Evolutionary conservation across 805 yeast genomes (phyloP).

Genomic region (Metschnikowia peoriensis): DNA sequence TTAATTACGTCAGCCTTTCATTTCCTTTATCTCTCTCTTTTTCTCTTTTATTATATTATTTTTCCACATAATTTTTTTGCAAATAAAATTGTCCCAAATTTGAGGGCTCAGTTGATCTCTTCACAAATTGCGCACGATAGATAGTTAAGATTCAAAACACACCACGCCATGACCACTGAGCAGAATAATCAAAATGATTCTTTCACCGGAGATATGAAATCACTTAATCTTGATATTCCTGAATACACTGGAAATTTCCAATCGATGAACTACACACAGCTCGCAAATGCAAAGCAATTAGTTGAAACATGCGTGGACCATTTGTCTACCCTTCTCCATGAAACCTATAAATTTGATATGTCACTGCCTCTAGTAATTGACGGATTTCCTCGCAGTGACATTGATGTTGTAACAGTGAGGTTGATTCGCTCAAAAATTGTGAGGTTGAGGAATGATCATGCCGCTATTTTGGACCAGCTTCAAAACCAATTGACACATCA

Average conservation of each 20-base stretch:
- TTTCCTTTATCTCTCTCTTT: no score
- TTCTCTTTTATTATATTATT: no score
- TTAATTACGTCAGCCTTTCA: no score
- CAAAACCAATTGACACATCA: slow-evolving; percentile 47
- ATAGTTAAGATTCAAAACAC: no score
- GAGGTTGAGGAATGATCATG: slow-evolving; percentile 68
- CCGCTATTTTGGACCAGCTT: slow-evolving; percentile 45
- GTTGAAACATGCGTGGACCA: slow-evolving; percentile 38
- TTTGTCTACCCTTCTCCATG: slow-evolving; percentile 42
- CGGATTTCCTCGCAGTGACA: slow-evolving; percentile 83
- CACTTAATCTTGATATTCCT: slow-evolving; percentile 15
- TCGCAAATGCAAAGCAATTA: slow-evolving; percentile 17
- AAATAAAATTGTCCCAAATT: no score
- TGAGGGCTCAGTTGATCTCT: no score
- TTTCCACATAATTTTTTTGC: no score
- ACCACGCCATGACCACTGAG: neutral
- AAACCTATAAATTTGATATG: slow-evolving; percentile 55
- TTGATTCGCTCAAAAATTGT: slow-evolving; percentile 61
- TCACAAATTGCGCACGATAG: no score
- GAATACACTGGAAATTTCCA: slow-evolving; percentile 5
- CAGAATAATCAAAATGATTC: slow-evolving; percentile 3
- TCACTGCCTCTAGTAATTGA: slow-evolving; percentile 66
- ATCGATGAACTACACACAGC: slow-evolving; percentile 10
- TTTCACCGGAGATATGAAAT: slow-evolving; percentile 16
- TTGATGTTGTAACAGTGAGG: slow-evolving; percentile 71